A percentile compares a stretch with the other conserved stretches of the same genome.
Conservation (phyloP, 2,329 filamentous ascomycete genomes). For the Coniella lustricola region DNA sequence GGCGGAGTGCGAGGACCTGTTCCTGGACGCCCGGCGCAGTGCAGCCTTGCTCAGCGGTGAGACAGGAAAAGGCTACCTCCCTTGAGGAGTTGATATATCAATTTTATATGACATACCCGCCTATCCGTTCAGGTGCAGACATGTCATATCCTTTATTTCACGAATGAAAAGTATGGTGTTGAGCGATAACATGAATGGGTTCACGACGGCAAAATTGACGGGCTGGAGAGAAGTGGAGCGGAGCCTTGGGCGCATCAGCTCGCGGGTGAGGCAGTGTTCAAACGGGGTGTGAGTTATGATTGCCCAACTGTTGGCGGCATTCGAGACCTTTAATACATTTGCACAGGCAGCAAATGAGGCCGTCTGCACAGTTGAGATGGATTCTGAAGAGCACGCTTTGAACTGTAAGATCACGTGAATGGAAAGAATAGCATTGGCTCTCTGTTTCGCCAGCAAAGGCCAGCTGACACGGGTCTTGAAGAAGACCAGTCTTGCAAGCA, state of each 20-base stretch:
- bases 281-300: too few species aligned
- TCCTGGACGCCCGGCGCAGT: slow-evolving; percentile 75
- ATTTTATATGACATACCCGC: slow-evolving; percentile 9
- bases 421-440: slow-evolving; percentile 16
- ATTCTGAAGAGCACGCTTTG: slow-evolving; percentile 1
- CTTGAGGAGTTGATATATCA: slow-evolving; percentile 43
- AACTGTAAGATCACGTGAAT: slow-evolving; percentile 19
- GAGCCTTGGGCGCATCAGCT: slow-evolving; percentile 20
- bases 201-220: slow-evolving; percentile 14
- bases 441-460: slow-evolving; percentile 22
- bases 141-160: slow-evolving; percentile 24
- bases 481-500: slow-evolving; percentile 16
- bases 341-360: slow-evolving; percentile 1
- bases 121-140: slow-evolving; percentile 12
- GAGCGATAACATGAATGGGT: slow-evolving; percentile 19
- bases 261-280: background rate
- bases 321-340: background rate
- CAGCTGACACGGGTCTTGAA: slow-evolving; percentile 32
- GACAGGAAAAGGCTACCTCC: slow-evolving; percentile 58
- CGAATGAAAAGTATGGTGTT: slow-evolving; percentile 16
- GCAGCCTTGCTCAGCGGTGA: slow-evolving; percentile 60
- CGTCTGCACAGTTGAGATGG: background rate
- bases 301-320: background rate
- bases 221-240: slow-evolving; percentile 18
- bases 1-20: slow-evolving; percentile 74